Base-by-base conservation (phyloP, 164 flowering plant species). In the Magnolia sinica region DNA sequence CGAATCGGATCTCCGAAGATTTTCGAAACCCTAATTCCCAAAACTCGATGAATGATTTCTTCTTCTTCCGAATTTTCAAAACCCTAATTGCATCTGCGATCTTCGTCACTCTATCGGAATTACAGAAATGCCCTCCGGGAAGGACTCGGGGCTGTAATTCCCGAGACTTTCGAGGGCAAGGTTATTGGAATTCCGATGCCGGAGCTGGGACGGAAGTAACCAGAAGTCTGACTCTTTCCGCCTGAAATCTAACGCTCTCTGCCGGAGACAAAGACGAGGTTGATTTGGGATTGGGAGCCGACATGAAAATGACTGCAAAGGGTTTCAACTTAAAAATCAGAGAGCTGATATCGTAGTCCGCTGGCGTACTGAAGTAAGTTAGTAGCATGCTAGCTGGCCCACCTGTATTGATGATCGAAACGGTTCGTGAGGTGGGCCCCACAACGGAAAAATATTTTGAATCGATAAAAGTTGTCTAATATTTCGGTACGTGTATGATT, bases 291-390 rank as follows among this genome's bases (percentile, higher is more conserved):
- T 58, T 52, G 71, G 75, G 83, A 82, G 82, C 87, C 82, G 87
- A 86, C 87, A 84, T 76, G 83, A 74, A 79, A 83, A 73, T 72
- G 88, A 80, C 85, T 73, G 70, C 70, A 64, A 79, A 73, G 61
- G 79, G 70, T 73, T 71, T 13, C 14, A 55, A 55, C 61, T 55
- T 55, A 55, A 55, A 55, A 55, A 55, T 55, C 16, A 55, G 61
- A 55, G 45, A 0, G 61, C 61, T 16, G 1, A 8, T n/a, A 29
- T 23, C 11, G 27, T 31, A 64, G 5, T 75, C 14, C 45, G 18
- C 20, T 66, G 31, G 10, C 13, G 16, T 7, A 13, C 52, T 37
- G 6, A n/a, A 50, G 1, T 71, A 13, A 19, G 5, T 37, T 37
- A 37, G 45, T 37, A 37, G 45, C 45, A 37, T 37, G 7, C 45